Evolutionary conservation across 495 filamentous ascomycete species (phyloP), one percentile per base, ranked within the genome.

Genomic region (Tirmania nivea): DNA sequence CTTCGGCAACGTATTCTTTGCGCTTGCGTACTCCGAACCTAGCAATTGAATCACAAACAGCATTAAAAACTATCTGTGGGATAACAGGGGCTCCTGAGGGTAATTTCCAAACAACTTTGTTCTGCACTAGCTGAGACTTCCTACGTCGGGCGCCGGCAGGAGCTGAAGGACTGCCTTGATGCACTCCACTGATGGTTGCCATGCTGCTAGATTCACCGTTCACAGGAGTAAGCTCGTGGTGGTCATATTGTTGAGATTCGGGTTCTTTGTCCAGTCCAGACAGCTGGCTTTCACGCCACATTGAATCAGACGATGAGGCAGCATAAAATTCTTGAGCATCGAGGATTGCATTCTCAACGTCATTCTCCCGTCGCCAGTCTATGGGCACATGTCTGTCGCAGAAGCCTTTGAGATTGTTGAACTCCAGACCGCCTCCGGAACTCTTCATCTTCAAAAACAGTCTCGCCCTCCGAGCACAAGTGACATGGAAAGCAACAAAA

Each of bases 401-500:
- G 60, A 85, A 92, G 7, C 89, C 92, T 64, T 95, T 95, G 25
- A 94, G 72, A 19, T 86, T 77, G 57, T 78, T 83, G n/a, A 86
- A 80, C 59, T 99, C 90, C 54, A 90, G 75, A 5, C 82, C 73
- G 9, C 74, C 75, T 8, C 85, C 84, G 56, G 90, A 83, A 49
- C 75, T 80, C 49, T 86, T 96, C 89, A 95, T 96, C 71, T 89
- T 93, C 54, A 99, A 70, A 65, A 83, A 94, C 0, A 99, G 78
- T 56, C 82, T 79, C 37, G 87, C 84, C 56, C 85, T 74, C 39
- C 92, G 78, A 10, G 89, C 90, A 63, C 90, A 99, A 6, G 89
- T 95, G 34, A 96, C 90, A 66, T 99, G 90, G 68, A 96, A 99
- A n/a, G 90, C 90, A 61, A 86, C 78, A 62, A 88, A 99, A 66